Evolutionary conservation across 306 rosid genomes (phyloP).

Genomic region (Sesbania bispinosa): DNA sequence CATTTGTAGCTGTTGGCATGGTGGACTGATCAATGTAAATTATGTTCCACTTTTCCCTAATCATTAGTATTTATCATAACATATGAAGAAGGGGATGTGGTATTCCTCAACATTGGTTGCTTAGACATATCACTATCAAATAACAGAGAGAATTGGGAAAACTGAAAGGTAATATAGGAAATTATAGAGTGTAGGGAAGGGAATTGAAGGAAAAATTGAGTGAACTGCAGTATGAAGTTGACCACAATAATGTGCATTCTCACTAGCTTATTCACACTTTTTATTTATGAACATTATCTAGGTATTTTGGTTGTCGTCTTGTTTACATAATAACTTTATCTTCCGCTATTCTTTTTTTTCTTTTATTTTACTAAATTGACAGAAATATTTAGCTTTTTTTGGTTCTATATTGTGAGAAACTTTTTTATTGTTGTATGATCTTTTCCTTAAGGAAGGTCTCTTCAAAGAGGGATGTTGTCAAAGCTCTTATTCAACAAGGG

Average conservation of each 20-base stretch:
- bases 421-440: background rate
- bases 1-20: background rate
- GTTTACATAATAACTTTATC: too few species aligned
- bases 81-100: background rate
- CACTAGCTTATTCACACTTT: background rate
- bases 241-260: background rate
- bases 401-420: conserved; percentile 12
- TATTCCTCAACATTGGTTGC: background rate
- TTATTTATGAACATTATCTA: background rate
- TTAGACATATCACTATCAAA: background rate
- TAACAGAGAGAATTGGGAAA: too few species aligned
- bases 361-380: background rate
- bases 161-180: too few species aligned
- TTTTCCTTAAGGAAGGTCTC: conserved; percentile 51
- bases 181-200: background rate
- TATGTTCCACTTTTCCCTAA: background rate
- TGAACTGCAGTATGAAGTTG: too few species aligned
- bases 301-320: background rate
- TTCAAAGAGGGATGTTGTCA: conserved; percentile 64
- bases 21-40: background rate
- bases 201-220: too few species aligned
- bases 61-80: background rate
- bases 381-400: background rate
- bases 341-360: background rate
- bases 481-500: conserved; percentile 63